Evolutionary conservation across 345 rosid genomes (phyloP), one percentile per base, ranked within the genome.

Genomic region (Limnanthes douglasii): DNA sequence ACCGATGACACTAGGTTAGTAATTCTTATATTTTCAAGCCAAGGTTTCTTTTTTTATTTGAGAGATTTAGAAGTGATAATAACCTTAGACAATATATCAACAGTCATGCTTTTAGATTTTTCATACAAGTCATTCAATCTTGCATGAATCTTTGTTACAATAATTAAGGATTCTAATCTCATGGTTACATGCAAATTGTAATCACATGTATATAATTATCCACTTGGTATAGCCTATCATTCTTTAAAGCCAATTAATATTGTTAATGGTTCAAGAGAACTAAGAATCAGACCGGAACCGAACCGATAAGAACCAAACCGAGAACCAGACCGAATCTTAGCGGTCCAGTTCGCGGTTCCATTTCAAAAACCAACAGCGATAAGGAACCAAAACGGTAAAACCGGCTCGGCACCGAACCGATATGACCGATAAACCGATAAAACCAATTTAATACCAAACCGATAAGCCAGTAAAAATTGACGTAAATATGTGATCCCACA

Each of bases 151-250:
- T 90, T 90, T 39, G 98, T 90, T 51, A 90, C 70, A 46, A 77
- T 84, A 82, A 75, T 84, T 26, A 96, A 84, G 42, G 93, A 84
- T 59, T 84, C 94, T 79, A 77, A 75, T 43, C 86, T 96, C 45
- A 90, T 41, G 13, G 73, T 77, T 15, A 88, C 71, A 40, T 85
- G 68, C 31, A 84, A 43, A 37, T 58, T 73, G 39, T 49, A 64
- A 90, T 69, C 21, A 67, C 54, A 25, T 72, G 71, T 48, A 62
- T 78, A 18, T 78, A 66, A 24, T 61, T 75, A 39, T 80, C 96
- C 65, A 90, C 96, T 55, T 62, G 70, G 53, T 69, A 77, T 24
- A 84, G 83, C 56, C 98, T 75, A 64, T 72, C 78, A 54, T 70
- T 75, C 98, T 90, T 62, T 11, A 15, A 32, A 32, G 3, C 45